A percentile compares a stretch with the other conserved stretches of the same genome.
These are phyloP conservation scores for Canavalia gladiata DNA, from an alignment of 306 rosid species.

Conservation along the genomic window DNA sequence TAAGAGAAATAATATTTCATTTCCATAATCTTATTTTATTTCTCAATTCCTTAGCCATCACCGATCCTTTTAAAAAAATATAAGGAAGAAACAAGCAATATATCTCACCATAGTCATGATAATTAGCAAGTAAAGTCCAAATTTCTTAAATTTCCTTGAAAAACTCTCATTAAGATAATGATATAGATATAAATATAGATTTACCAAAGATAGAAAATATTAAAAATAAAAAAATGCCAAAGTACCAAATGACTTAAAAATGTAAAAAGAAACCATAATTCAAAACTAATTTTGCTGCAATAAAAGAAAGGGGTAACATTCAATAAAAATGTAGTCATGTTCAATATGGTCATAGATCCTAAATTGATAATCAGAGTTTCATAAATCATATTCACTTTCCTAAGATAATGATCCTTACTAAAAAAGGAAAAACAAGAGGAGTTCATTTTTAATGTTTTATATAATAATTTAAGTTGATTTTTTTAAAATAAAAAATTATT, in stretches of 20 bases:
- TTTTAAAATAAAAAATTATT: too few relatives aligned
- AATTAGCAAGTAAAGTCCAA: conserved; percentile 4
- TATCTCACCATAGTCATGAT: neutral
- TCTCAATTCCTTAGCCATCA: neutral
- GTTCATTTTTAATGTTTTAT: too few relatives aligned
- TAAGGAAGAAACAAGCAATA: neutral
- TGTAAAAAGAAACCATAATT: neutral
- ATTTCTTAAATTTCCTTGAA: neutral
- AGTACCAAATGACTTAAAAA: neutral
- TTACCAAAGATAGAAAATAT: neutral
- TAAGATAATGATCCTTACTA: neutral
- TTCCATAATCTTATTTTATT: conserved; percentile 2
- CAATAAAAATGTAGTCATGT: neutral
- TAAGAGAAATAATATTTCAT: neutral
- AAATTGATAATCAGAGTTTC: too few relatives aligned
- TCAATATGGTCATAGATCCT: too few relatives aligned
- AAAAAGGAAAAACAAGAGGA: neutral
- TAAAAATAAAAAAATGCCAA: neutral
- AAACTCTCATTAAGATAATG: neutral
- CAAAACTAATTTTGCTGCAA: neutral
- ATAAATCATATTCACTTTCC: neutral
- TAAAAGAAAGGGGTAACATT: neutral
- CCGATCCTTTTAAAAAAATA: neutral
- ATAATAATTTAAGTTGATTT: too few relatives aligned
- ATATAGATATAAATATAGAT: neutral